Base-by-base conservation (phyloP, 495 filamentous ascomycete genomes). In the Annulohypoxylon stygium region DNA sequence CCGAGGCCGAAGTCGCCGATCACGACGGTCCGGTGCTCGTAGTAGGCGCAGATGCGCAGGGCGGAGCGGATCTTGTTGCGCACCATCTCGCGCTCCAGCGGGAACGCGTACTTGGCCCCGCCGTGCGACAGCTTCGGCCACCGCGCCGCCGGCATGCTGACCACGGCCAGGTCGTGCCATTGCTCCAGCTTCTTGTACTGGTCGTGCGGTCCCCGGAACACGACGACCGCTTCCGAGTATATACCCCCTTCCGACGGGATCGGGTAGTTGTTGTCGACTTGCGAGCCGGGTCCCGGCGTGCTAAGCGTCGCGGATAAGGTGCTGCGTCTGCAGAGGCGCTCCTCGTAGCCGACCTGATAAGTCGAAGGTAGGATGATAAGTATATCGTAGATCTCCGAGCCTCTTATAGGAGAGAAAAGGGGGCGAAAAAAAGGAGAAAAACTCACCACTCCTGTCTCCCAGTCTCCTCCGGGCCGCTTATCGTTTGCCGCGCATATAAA, bases 401-500 rank as follows among this genome's bases (percentile, higher is more conserved):
- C 14, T 18, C 23, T n/a, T 54, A 7, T n/a, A 43, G 2, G 4
- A 1, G 12, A 4, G 4, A 43, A 43, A 14, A 30, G 25, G 25
- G 36, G 18, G 37, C 10, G 41, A 55, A 51, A 14, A 12, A 51
- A 14, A 12, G 33, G 16, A 63, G 50, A 11, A 8, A 37, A 8
- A 57, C 67, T 63, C 4, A 75, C 65, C 34, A 86, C 83, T 26
- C 90, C 90, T 4, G 90, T 91, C 71, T 93, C 91, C 92, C 92
- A 94, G 67, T 93, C 92, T 2, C 92, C 92, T 0, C 92, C 92
- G 0, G 92, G 83, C 34, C 91, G 84, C 70, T 89, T 91, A 75
- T 94, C 92, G 76, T 93, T 90, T 10, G 92, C 91, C 57, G 90
- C 88, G 73, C 91, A 93, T 65, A 94, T 88, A 37, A 93, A 89